These are phyloP conservation scores for Garcia nutans DNA, from an alignment of 345 rosid genomes.

Conservation along the genomic window DNA sequence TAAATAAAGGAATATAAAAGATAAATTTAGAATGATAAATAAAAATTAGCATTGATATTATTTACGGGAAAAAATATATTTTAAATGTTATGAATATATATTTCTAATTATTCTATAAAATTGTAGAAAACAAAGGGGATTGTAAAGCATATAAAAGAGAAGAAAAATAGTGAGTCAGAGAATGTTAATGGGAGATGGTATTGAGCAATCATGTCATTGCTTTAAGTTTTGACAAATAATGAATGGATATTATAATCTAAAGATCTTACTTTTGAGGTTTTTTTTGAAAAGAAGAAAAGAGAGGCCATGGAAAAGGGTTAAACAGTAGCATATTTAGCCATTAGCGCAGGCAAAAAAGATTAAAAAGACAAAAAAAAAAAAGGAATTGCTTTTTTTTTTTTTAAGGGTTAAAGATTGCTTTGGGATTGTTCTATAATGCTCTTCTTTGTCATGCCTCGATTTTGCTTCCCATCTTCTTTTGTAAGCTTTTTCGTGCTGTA, in stretches of 20 bases:
- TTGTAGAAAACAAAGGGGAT: neutral
- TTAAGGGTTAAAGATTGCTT: slow-evolving; percentile 7
- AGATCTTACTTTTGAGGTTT: slow-evolving; percentile 6
- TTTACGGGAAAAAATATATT: too few species aligned
- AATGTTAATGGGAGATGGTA: neutral
- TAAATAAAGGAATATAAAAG: too few species aligned
- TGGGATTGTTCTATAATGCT: slow-evolving; percentile 24
- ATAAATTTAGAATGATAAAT: too few species aligned
- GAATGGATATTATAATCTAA: slow-evolving; percentile 1
- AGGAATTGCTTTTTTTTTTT: neutral
- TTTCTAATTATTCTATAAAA: neutral
- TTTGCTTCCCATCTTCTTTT: slow-evolving; percentile 9
- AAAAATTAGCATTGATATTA: too few species aligned
- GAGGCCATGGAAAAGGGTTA: neutral
- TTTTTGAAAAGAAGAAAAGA: slow-evolving; percentile 16
- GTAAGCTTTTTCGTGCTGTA: neutral
- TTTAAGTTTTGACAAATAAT: slow-evolving; percentile 16
- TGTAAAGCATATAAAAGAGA: too few species aligned
- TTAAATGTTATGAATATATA: too few species aligned
- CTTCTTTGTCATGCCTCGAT: slow-evolving; percentile 25
- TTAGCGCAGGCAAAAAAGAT: neutral
- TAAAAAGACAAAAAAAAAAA: neutral
- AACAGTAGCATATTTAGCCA: neutral
- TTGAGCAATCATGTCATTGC: slow-evolving; percentile 4
- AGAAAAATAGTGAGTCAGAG: neutral